Evolutionary conservation across 2,329 filamentous ascomycete species (phyloP), one percentile per base, ranked within the genome.

Genomic region (Fusarium floridanum): DNA sequence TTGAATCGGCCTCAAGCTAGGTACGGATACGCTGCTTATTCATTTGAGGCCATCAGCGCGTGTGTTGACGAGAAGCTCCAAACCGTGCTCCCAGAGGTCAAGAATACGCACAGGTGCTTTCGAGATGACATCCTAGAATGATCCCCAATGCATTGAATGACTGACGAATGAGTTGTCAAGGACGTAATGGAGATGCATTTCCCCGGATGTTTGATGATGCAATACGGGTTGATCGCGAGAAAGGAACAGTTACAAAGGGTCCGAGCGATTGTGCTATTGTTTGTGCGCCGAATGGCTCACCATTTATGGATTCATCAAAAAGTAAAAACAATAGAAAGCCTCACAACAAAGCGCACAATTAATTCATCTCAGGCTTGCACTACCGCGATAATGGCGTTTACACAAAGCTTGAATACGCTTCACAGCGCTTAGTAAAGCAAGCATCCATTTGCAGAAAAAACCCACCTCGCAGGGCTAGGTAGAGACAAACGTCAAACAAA

Each of bases 321-420:
- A 24, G 22, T 50, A 53, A 32, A 29, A 32, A 32, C 24, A 53
- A 32, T 53, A 32, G 34, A 57, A 61, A 61, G 71, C 53, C 53
- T 61, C 57, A 67, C 45, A 48, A 68, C 48, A 39, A 43, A 65
- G 37, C 41, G 14, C 29, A 68, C 27, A 62, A 64, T 63, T 50
- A 62, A 64, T 63, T 50, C 37, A 16, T 50, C 20, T 50, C 11
- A 5, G 22, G 45, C 24, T 50, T 50, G 45, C 45, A 50, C 45
- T 50, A 50, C 45, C 24, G 22, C 45, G 22, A 50, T 29, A 6
- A 50, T 50, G 45, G 48, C 48, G 48, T 53, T 53, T 32, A 32
- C 45, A 27, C 45, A 50, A 50, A 32, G 48, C 48, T 32, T 20
- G 16, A 53, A 32, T 27, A n/a, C 48, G 48, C 27, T 53, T 27